These are phyloP conservation scores for Hypericum perforatum DNA, from an alignment of 345 rosid genomes.

Conservation along the genomic window DNA sequence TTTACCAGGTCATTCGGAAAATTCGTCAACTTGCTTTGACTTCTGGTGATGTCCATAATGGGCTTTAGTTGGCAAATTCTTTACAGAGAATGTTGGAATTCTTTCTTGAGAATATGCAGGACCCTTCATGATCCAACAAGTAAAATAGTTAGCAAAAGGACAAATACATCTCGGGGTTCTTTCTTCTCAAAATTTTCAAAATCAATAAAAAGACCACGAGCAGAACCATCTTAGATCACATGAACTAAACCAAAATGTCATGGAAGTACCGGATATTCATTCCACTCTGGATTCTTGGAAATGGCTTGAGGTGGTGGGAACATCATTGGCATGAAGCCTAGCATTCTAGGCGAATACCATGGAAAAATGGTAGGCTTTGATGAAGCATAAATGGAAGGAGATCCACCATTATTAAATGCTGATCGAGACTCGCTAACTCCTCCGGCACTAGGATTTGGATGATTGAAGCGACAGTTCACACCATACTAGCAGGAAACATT, in stretches of 20 bases:
- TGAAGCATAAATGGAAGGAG: constrained; percentile 34
- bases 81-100: constrained; percentile 32
- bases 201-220: too few species aligned
- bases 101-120: constrained; percentile 44
- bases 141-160: constrained; percentile 8
- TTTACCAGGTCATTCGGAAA: constrained; percentile 85
- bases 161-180: not conserved
- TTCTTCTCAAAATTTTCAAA: too few species aligned
- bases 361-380: constrained; percentile 43
- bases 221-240: not conserved
- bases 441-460: constrained; percentile 73
- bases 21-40: constrained; percentile 51
- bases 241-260: not conserved
- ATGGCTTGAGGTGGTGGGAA: constrained; percentile 54
- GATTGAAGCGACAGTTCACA: constrained; percentile 71
- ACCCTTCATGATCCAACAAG: constrained; percentile 36
- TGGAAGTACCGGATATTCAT: constrained; percentile 75
- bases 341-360: constrained; percentile 65
- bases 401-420: constrained; percentile 46
- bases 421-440: constrained; percentile 41
- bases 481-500: constrained; percentile 90
- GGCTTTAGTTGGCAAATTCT: constrained; percentile 29
- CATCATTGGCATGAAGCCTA: constrained; percentile 40
- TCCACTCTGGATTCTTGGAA: constrained; percentile 63
- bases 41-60: constrained; percentile 37